phyloP scores from a whole-genome alignment of 2,329 filamentous ascomycete species.

The Ophiosphaerella herpotricha region DNA sequence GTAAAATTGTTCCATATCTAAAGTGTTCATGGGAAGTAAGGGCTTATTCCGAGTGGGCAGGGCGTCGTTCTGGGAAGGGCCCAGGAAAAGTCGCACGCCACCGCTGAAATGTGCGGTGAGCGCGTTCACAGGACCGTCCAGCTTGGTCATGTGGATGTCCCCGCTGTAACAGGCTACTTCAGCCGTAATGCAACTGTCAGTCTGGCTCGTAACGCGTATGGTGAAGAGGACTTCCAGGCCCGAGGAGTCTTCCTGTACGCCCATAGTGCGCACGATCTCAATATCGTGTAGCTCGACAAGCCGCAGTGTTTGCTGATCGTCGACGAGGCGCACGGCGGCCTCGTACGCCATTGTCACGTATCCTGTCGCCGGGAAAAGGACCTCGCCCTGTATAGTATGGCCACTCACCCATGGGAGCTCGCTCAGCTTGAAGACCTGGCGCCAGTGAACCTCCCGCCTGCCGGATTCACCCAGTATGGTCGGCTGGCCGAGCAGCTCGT shows the following conservation, averaged over 20 bases:
- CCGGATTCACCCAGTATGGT: not conserved
- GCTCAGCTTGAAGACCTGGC: slow-evolving; percentile 50
- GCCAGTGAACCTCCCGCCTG: slow-evolving; percentile 11
- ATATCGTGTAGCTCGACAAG: slow-evolving; percentile 18
- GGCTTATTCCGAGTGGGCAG: too few relatives aligned
- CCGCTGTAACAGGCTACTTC: slow-evolving; percentile 11
- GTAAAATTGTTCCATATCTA: not conserved
- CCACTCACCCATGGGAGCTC: slow-evolving; percentile 16
- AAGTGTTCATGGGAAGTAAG: not conserved
- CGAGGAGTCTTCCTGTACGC: slow-evolving; percentile 8
- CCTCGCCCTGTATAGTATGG: slow-evolving; percentile 23
- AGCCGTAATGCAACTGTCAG: slow-evolving; percentile 8
- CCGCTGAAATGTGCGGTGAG: slow-evolving; percentile 6
- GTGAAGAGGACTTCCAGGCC: not conserved
- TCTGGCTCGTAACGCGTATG: not conserved
- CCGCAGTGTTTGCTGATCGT: slow-evolving; percentile 1
- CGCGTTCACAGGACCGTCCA: slow-evolving; percentile 5
- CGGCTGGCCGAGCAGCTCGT: slow-evolving; percentile 11
- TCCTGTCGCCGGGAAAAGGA: slow-evolving; percentile 52
- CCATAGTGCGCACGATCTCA: slow-evolving; percentile 12
- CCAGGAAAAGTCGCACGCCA: not conserved
- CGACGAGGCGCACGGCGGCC: not conserved
- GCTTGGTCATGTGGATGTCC: slow-evolving; percentile 3
- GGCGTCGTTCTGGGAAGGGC: too few relatives aligned
- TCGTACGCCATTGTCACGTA: slow-evolving; percentile 47